A percentile compares a stretch with the other conserved stretches of the same genome.
These are phyloP conservation scores for Neobulgaria alba DNA, from an alignment of 2,329 filamentous ascomycete genomes.

Conservation along the genomic window DNA sequence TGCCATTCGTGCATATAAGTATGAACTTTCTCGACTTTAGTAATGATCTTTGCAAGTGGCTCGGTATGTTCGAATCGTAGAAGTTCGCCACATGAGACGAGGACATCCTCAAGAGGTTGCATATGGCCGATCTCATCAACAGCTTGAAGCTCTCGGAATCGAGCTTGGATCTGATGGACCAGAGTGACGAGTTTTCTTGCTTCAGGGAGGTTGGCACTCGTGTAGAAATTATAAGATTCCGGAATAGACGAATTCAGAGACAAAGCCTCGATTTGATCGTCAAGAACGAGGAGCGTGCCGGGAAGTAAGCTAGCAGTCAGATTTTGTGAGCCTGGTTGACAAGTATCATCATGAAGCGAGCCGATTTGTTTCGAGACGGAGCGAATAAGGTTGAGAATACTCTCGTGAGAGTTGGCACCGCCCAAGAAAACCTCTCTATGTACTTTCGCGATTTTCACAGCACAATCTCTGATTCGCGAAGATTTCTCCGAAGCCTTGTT, in stretches of 20 bases:
- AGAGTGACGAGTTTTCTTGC: slow-evolving; percentile 64
- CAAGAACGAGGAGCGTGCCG: slow-evolving; percentile 55
- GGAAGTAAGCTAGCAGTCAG: slow-evolving; percentile 53
- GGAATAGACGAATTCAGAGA: slow-evolving; percentile 28
- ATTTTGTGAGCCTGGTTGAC: slow-evolving; percentile 21
- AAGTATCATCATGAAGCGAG: slow-evolving; percentile 10
- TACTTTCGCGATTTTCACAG: slow-evolving; percentile 51
- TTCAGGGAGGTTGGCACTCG: slow-evolving; percentile 67
- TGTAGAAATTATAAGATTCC: slow-evolving; percentile 78
- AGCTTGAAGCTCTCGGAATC: slow-evolving; percentile 63
- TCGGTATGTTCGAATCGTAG: slow-evolving; percentile 70
- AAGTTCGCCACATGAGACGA: slow-evolving; percentile 65
- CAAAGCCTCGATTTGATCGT: slow-evolving; percentile 48
- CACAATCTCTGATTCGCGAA: slow-evolving; percentile 19
- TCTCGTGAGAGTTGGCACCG: slow-evolving; percentile 14
- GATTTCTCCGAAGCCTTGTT: slow-evolving; percentile 8
- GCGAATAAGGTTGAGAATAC: slow-evolving; percentile 22
- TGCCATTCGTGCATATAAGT: slow-evolving; percentile 89
- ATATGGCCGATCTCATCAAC: slow-evolving; percentile 61
- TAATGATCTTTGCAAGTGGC: slow-evolving; percentile 77
- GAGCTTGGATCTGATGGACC: slow-evolving; percentile 57
- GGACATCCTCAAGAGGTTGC: slow-evolving; percentile 70
- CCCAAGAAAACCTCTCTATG: slow-evolving; percentile 40
- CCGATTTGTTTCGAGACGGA: slow-evolving; percentile 22
- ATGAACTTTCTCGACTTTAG: slow-evolving; percentile 81